Evolutionary conservation across 2,329 filamentous ascomycete species (phyloP), one percentile per base, ranked within the genome.

Genomic region (Diaporthe vexans): DNA sequence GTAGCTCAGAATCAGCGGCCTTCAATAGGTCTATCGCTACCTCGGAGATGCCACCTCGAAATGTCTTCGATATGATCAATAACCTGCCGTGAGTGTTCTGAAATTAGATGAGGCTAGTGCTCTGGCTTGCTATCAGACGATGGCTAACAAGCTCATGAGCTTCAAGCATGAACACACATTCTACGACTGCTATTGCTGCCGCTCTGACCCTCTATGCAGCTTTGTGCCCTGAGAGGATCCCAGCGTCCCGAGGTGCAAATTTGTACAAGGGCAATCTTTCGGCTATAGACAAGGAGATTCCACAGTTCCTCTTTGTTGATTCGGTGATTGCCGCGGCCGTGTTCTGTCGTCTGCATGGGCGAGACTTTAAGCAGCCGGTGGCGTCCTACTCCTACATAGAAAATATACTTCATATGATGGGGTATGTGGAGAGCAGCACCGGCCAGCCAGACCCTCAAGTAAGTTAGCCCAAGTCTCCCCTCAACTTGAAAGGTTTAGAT

Each of bases 391-490:
- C 63, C 1, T 67, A 67, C 13, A 21, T 52, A 24, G 63, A 67
- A 48, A 67, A 67, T 26, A 52, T 52, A 8, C 46, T 67, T 2
- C 63, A 40, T 33, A 67, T 67, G 63, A 67, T 67, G 63, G 19
- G 63, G 2, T 37, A 52, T 1, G 46, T 67, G 9, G 33, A 67
- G 0, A 48, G 46, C 26, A 15, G 37, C 37, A 52, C 46, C 4
- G 46, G 46, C 10, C 46, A 7, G 46, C 63, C 63, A 19, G 63
- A 67, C 19, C 46, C 46, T 52, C 33, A 48, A 26, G 46, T 67
- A 54, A 4, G 63, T 17, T 19, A 6, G 7, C 43, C 43, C 6
- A 6, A 7, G 17, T 19, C 17, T 13, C 37, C 37, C 11, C 37
- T 40, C 10, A 13, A n/a, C n/a, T n/a, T n/a, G n/a, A n/a, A 40